phyloP scores from a whole-genome alignment of 1,139 yeast species.

The Pneumocystis canis region DNA sequence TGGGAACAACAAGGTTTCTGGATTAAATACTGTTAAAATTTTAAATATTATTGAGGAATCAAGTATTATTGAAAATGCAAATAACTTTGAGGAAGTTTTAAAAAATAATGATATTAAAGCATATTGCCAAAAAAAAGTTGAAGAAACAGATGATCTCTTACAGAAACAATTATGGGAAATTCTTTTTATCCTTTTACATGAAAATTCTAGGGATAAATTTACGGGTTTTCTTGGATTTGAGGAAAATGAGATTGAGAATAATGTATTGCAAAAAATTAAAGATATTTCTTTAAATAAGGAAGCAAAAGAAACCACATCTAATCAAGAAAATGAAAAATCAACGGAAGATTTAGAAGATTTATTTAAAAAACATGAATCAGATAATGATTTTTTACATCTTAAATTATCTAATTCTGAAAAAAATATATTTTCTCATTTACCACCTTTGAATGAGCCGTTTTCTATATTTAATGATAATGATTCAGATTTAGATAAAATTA shows the following conservation, averaged over 20 bases:
- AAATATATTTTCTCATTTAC: slow-evolving; percentile 21
- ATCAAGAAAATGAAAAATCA: slow-evolving; percentile 16
- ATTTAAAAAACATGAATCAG: slow-evolving; percentile 18
- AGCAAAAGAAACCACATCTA: slow-evolving; percentile 12
- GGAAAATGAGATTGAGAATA: slow-evolving; percentile 16
- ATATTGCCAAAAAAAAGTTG: slow-evolving; percentile 40
- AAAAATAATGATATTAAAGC: slow-evolving; percentile 38
- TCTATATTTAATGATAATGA: slow-evolving; percentile 27
- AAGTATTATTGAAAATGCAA: slow-evolving; percentile 30
- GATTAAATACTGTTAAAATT: slow-evolving; percentile 36
- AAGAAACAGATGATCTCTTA: slow-evolving; percentile 29
- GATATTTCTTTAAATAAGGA: slow-evolving; percentile 20
- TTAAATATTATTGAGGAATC: slow-evolving; percentile 20
- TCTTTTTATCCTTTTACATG: slow-evolving; percentile 40
- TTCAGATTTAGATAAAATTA: slow-evolving; percentile 32
- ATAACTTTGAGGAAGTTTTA: slow-evolving; percentile 45
- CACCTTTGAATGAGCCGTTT: slow-evolving; percentile 27
- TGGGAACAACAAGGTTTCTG: slow-evolving; percentile 24
- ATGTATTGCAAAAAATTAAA: slow-evolving; percentile 18
- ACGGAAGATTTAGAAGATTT: slow-evolving; percentile 21
- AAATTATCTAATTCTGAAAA: slow-evolving; percentile 1
- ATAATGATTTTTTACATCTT: background rate
- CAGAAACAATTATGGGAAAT: slow-evolving; percentile 68
- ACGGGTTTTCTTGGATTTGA: slow-evolving; percentile 19
- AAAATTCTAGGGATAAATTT: slow-evolving; percentile 32